phyloP scores from a whole-genome alignment of 306 rosid species.

The Corylus americana region DNA sequence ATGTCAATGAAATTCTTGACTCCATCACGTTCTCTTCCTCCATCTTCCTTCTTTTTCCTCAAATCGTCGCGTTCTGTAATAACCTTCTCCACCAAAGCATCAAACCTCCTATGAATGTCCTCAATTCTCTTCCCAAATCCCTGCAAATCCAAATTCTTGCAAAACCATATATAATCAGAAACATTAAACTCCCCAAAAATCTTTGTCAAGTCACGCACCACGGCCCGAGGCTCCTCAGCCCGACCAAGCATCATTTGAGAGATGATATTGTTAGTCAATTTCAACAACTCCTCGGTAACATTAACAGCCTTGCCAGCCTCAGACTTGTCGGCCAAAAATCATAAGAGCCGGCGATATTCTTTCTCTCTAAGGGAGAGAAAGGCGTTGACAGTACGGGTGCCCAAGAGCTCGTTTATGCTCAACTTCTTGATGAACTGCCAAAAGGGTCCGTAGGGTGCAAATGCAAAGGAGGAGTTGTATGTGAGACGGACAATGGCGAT shows the following conservation, averaged over 20 bases:
- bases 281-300: slow-evolving; percentile 31
- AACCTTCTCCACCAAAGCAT: slow-evolving; percentile 41
- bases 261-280: slow-evolving; percentile 41
- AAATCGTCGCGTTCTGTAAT: slow-evolving; percentile 37
- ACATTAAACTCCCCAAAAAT: slow-evolving; percentile 45
- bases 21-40: background rate
- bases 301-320: slow-evolving; percentile 26
- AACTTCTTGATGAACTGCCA: slow-evolving; percentile 46
- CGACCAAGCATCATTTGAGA: slow-evolving; percentile 49
- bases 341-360: slow-evolving; percentile 23
- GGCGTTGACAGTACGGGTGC: slow-evolving; percentile 27
- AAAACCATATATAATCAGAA: slow-evolving; percentile 37
- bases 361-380: slow-evolving; percentile 26
- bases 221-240: slow-evolving; percentile 30
- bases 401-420: slow-evolving; percentile 38
- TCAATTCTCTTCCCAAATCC: slow-evolving; percentile 41
- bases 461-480: slow-evolving; percentile 39
- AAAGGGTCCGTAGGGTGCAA: slow-evolving; percentile 45
- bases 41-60: slow-evolving; percentile 15
- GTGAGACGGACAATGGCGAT: slow-evolving; percentile 32
- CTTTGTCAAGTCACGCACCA: slow-evolving; percentile 36
- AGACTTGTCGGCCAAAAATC: slow-evolving; percentile 26
- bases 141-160: slow-evolving; percentile 34
- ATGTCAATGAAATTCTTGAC: slow-evolving; percentile 46
- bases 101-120: slow-evolving; percentile 23